A percentile compares a stretch with the other conserved stretches of the same genome.
Evolutionary conservation across 208 protist genomes (phyloP).

Genomic region (Phytomonas serpens): DNA sequence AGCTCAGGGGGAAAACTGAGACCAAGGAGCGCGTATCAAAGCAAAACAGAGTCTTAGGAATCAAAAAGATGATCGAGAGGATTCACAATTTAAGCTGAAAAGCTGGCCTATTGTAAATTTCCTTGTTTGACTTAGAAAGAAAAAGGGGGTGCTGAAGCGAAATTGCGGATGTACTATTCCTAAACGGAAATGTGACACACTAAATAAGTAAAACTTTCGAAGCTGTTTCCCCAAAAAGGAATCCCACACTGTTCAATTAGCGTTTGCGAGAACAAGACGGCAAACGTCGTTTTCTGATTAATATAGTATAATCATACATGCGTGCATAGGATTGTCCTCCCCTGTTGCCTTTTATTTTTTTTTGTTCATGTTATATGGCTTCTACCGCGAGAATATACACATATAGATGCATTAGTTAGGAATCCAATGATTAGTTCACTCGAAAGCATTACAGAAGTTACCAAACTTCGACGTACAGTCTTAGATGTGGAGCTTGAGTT

Average conservation of each 20-base stretch:
- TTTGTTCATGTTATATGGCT: neutral
- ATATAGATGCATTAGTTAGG: neutral
- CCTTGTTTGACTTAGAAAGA: neutral
- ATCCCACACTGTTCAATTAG: neutral
- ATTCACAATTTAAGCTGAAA: conserved; percentile 1
- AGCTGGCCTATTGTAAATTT: neutral
- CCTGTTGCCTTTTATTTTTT: neutral
- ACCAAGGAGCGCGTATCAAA: neutral
- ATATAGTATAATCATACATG: neutral
- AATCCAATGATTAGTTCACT: conserved; percentile 61
- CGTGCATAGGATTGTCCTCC: neutral
- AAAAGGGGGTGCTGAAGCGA: neutral
- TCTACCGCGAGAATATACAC: neutral
- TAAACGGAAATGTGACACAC: neutral
- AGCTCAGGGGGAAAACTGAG: neutral
- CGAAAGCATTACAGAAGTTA: conserved; percentile 87
- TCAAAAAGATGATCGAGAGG: neutral
- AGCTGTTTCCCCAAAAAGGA: neutral
- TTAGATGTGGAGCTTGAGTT: conserved; percentile 84
- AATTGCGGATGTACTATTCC: neutral
- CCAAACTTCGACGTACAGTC: conserved; percentile 74
- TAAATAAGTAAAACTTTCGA: neutral
- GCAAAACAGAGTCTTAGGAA: neutral
- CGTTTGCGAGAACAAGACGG: neutral
- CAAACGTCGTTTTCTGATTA: neutral